Evolutionary conservation across 352 stramenopile species (phyloP), one percentile per base, ranked within the genome.

Genomic region (Phytophthora ramorum): DNA sequence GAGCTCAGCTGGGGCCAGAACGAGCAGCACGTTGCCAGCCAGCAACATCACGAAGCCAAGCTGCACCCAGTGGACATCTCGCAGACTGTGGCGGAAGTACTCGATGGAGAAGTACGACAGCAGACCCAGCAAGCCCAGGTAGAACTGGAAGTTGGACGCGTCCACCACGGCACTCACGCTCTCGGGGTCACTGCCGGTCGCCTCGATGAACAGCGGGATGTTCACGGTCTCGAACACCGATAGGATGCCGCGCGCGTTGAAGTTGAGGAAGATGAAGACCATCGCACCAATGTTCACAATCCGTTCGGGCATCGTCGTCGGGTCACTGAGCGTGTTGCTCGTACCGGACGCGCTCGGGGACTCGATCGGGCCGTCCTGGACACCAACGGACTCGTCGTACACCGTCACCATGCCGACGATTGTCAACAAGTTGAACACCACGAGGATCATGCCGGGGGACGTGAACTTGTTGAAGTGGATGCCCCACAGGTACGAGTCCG

Each of bases 221-320:
- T 91, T 91, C n/a, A 92, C 81, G 3, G 83, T 92, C 61, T 92
- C 83, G 49, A 92, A 92, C 3, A 92, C 81, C 0, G 81, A 90
- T 53, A 92, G 65, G 57, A 92, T 90, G 43, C 83, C 83, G 16
- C 83, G 79, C 4, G 79, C 81, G 32, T 87, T 87, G 64, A 90
- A 88, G 67, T 92, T 92, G 24, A 92, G 62, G 65, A 85, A 82
- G 64, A 92, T 90, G 53, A 92, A 92, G 9, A 92, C 79, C 4
- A 66, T 43, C 0, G 79, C 81, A 26, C 83, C 83, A 35, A 89
- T 81, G 52, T 85, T 85, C 17, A 92, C 78, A 40, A 92, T 76
- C 16, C 75, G 68, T 38, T 87, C 75, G 1, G 83, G 78, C 40
- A 89, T 72, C 7, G 63, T 71, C 4, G 74, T 89, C 22, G 73